Evolutionary conservation across 2,329 filamentous ascomycete species (phyloP), one percentile per base, ranked within the genome.

Genomic region (Botrytis fragariae): DNA sequence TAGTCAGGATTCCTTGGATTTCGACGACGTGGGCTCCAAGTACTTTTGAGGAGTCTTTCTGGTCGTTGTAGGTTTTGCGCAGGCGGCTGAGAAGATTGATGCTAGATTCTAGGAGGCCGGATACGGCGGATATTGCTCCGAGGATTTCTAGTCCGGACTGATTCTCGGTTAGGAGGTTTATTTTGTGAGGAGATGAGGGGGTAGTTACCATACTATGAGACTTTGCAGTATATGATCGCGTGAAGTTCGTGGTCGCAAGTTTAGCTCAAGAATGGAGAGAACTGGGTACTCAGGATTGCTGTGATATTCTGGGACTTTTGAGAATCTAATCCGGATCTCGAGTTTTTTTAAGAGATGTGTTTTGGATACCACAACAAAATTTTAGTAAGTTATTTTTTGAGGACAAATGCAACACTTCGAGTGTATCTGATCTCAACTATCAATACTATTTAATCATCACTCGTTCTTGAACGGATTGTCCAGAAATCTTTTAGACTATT

Each of bases 111-210:
- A 62, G 16, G 1, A 42, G 18, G 37, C 6, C 35, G 0, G 37
- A 20, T 20, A 42, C 16, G 4, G 37, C 25, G 10, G 61, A 63
- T 8, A 63, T 20, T 1, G 61, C 25, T 29, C 37, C 61, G 9
- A 63, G n/a, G 4, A 44, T n/a, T 16, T 63, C 25, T 3, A 44
- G 7, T 44, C 61, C 61, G 4, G 61, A 7, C 37, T 63, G 14
- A 42, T 6, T 25, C 16, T 18, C 37, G 18, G 0, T 63, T 44
- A 63, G 37, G 29, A 20, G 10, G 3, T 42, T 12, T 42, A 18
- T 14, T 4, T 4, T 9, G 7, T 1, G 3, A 25, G 1, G 20
- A 0, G 10, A 4, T 16, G 25, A 14, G 5, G 25, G 3, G 3
- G 7, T 29, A 44, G 2, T 44, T 42, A 44, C 61, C 37, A 62